Base-by-base conservation (phyloP, 345 rosid species). In the Camelina hispida region DNA sequence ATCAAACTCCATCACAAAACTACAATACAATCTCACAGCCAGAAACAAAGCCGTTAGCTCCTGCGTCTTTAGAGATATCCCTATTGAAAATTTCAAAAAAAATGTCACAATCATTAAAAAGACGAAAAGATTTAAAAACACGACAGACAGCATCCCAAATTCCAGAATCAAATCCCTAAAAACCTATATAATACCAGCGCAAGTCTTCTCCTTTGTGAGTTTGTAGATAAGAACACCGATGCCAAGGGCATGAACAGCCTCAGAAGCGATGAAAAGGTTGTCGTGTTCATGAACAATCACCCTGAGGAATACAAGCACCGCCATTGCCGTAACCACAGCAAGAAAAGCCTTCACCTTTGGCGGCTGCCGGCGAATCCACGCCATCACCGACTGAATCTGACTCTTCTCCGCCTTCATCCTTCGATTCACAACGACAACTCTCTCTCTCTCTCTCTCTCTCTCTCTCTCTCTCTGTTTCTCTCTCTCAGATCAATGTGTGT, bases 1-100 rank as follows among this genome's bases (percentile, higher is more conserved):
- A 83, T 90, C 97, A 83, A 85, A 89, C 34, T 90, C 98, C 97
- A 93, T 93, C 7, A 93, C 98, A 78, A 90, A 82, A 76, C 98
- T 90, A 72, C 98, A 90, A 68, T 90, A 93, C 47, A 93, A 71
- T 63, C 98, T 73, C 62, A 86, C 91, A 11, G 89, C 98, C 68
- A 93, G 73, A 81, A 90, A 93, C 14, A 89, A 53, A 62, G 98
- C 97, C 42, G 98, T 93, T 68, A 93, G 80, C 76, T 93, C 98
- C 85, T 93, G 97, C 2, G 91, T 82, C 84, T 89, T 93, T 40
- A 93, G 88, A 3, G 98, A 93, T 40, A 93, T 78, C 68, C 98
- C 98, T 93, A 87, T 32, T 3, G 1, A 76, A 76, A 25, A 25
- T 40, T 13, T 34, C 52, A 17, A 50, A n/a, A n/a, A n/a, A 47